Evolutionary conservation across 257 asterid genomes (phyloP).

Genomic region (Salvia splendens): DNA sequence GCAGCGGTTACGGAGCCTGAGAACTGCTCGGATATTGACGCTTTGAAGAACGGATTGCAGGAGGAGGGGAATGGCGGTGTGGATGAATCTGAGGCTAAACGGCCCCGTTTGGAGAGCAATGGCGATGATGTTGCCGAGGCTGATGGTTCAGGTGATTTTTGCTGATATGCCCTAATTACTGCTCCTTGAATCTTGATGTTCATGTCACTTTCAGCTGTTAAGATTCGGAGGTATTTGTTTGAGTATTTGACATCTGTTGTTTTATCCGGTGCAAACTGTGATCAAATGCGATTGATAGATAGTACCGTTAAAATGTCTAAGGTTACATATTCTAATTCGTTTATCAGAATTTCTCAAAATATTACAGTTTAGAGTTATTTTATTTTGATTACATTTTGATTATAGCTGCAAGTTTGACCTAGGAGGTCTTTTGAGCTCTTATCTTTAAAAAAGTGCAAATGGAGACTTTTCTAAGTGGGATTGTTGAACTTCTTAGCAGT

Average conservation of each 20-base stretch:
- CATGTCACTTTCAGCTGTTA: background rate
- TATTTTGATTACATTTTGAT: background rate
- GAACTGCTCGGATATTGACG: constrained; percentile 32
- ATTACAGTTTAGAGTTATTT: background rate
- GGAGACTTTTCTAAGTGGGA: background rate
- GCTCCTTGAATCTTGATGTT: background rate
- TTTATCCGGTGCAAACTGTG: background rate
- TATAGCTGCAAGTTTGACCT: constrained; percentile 5
- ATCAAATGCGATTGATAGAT: background rate
- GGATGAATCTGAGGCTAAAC: constrained; percentile 70
- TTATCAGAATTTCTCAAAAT: background rate
- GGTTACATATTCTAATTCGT: background rate
- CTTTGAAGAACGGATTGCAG: constrained; percentile 39
- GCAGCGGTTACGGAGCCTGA: constrained; percentile 43
- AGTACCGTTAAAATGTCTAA: background rate
- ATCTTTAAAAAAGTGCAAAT: background rate
- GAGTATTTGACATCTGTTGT: background rate
- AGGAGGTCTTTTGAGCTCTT: constrained; percentile 1
- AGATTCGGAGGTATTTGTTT: background rate
- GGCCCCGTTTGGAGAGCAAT: constrained; percentile 73
- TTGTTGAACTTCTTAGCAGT: constrained; percentile 25
- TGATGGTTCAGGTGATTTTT: constrained; percentile 47
- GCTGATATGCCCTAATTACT: background rate
- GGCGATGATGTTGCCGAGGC: constrained; percentile 40
- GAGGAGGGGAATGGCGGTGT: constrained; percentile 45